Evolutionary conservation across 345 rosid genomes (phyloP), one percentile per base, ranked within the genome.

Genomic region (Sisymbrium altissimum): DNA sequence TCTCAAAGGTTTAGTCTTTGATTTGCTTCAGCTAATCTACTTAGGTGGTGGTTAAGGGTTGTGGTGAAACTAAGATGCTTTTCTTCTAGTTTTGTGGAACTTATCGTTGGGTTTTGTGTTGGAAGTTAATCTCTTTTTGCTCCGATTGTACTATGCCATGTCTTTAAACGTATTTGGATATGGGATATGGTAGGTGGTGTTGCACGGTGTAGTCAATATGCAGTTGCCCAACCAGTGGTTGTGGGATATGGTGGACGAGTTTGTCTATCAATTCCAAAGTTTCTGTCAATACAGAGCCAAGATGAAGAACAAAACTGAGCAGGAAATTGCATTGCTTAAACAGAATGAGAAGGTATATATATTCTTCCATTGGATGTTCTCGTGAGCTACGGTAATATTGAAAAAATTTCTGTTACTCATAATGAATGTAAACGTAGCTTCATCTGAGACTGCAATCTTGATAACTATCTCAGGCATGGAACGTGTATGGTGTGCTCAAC

Each of bases 171-270:
- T 38, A 17, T 18, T 30, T 30, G 29, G 36, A 2, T 58, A 7
- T 32, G 35, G 35, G 35, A 32, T 56, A 30, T 56, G 55, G 58
- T 67, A 89, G 95, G 99, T 95, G 45, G 97, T 92, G 71, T 76
- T 95, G 93, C 97, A 87, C 41, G 97, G 98, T 11, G 94, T 87
- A 46, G 98, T 95, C 79, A 95, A 89, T 78, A 95, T 92, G 98
- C 99, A 95, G 59, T 56, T 95, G 68, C 99, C 99, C 1, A 95
- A 92, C 63, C 99, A 95, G 84, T 95, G 99, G 99, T 61, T 95
- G 83, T 95, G 99, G 99, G 99, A 95, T 70, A 90, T 95, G 99
- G 98, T 95, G 76, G 98, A 95, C 82, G 99, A 95, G 86, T 95
- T 95, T 84, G 98, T 95, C 4, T 95, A 95, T 76, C 99, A 95